Evolutionary conservation across 345 rosid species (phyloP).

Genomic region (Microcos paniculata): DNA sequence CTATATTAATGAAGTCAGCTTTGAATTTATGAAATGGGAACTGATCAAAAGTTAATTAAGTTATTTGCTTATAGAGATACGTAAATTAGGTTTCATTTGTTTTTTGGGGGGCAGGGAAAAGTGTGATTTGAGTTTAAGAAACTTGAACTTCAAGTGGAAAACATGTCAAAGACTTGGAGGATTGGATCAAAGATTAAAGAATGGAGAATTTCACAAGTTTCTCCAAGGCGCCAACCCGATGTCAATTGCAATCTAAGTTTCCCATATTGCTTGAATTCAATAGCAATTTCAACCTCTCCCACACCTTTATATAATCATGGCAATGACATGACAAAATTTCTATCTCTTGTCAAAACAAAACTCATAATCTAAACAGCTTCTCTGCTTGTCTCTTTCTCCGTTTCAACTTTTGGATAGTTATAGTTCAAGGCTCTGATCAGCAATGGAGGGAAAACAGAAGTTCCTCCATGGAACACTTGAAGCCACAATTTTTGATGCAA

Average conservation of each 20-base stretch:
- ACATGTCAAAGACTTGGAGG: constrained; percentile 12
- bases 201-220: constrained; percentile 41
- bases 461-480: constrained; percentile 91
- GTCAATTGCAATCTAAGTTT: constrained; percentile 40
- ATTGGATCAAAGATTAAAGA: constrained; percentile 34
- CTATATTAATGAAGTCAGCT: not conserved
- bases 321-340: not conserved
- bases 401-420: not conserved
- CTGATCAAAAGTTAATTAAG: not conserved
- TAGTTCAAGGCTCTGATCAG: not conserved
- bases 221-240: constrained; percentile 23
- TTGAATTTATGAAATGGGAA: not conserved
- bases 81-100: not conserved
- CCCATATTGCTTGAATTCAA: constrained; percentile 27
- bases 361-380: not conserved
- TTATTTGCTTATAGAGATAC: not conserved
- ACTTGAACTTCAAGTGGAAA: constrained; percentile 46
- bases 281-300: constrained; percentile 1
- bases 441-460: constrained; percentile 41
- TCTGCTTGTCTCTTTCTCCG: not conserved
- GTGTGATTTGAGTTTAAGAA: constrained; percentile 31
- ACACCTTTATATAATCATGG: constrained; percentile 22
- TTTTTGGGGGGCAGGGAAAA: not conserved
- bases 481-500: constrained; percentile 76
- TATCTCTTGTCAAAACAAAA: constrained; percentile 1